Evolutionary conservation across 305 asterid species (phyloP).

Genomic region (Fraxinus dipetala): DNA sequence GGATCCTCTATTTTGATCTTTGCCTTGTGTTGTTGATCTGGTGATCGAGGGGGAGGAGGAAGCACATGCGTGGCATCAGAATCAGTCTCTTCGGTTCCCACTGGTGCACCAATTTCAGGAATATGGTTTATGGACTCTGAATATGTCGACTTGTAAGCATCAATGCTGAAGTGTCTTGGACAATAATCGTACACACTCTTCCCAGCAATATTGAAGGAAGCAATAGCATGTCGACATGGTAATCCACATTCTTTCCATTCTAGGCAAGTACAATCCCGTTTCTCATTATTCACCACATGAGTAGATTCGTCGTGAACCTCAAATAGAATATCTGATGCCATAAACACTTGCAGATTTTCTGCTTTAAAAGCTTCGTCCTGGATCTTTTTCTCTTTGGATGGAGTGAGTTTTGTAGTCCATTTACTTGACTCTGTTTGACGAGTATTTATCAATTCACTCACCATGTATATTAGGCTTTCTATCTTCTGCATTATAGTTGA

Average conservation of each 20-base stretch:
- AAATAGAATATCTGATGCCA: constrained; percentile 67
- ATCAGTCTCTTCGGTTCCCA: constrained; percentile 37
- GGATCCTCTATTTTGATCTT: constrained; percentile 48
- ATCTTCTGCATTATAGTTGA: constrained; percentile 81
- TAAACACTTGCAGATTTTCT: constrained; percentile 59
- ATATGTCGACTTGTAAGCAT: constrained; percentile 55
- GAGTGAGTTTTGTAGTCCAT: constrained; percentile 65
- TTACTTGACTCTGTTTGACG: constrained; percentile 48
- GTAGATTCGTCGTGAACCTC: constrained; percentile 88
- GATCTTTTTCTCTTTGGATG: constrained; percentile 61
- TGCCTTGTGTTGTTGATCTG: constrained; percentile 48
- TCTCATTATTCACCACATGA: constrained; percentile 72
- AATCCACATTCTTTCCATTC: constrained; percentile 65
- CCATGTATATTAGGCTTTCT: constrained; percentile 58
- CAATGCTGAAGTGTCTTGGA: constrained; percentile 55
- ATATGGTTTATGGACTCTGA: constrained; percentile 47
- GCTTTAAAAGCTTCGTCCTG: constrained; percentile 58
- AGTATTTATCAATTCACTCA: constrained; percentile 43
- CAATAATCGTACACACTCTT: constrained; percentile 64
- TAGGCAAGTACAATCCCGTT: constrained; percentile 76
- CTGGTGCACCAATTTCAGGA: constrained; percentile 43
- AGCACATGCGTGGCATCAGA: constrained; percentile 44
- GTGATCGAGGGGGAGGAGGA: constrained; percentile 57
- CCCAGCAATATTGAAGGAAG: constrained; percentile 53
- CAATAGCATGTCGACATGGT: constrained; percentile 85